Evolutionary conservation across 805 yeast species (phyloP), one percentile per base, ranked within the genome.

Genomic region (Nadsonia fulvescens): DNA sequence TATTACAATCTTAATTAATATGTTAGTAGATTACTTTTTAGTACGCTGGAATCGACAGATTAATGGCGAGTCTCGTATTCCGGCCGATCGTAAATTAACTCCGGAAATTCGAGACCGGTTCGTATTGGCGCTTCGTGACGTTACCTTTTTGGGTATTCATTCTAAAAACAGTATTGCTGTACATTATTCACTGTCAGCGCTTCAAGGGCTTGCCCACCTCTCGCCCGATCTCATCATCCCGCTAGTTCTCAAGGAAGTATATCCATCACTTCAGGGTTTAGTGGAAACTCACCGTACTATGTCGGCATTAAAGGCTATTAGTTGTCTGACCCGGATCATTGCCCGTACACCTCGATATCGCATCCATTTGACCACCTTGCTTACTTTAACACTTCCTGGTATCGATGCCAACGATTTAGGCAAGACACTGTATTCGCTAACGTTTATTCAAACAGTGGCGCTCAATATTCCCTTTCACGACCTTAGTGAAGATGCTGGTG

Each of bases 391-490:
- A 2, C 46, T 82, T 5, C 77, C 82, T 0, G 93, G 89, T 15
- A 69, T 89, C 15, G 96, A 89, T 44, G 66, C 83, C 1, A 89
- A 83, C 44, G 98, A 89, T 47, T 58, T 81, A 25, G 59, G 57
- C 8, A 66, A 83, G 42, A 72, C 93, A 0, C 57, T 70, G 9
- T 61, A 67, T 27, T 63, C 92, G 0, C 50, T 83, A 20, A 64
- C 70, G 31, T 61, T 76, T 11, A 61, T 89, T 29, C 73, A 78
- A 7, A 58, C 78, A 0, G 63, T 73, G 13, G 71, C 81, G 1
- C 56, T 74, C 5, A 73, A 70, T 30, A 64, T 76, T 3, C 94
- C 94, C 1, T 58, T 82, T 33, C 53, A 56, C 15, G 79, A 75
- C 38, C 40, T 77, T 7, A 60, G 43, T 77, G 18, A 62, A 60